Percentiles rank a stretch among this genome's conserved stretches.
These are phyloP conservation scores for Dictyostelium firmibasis DNA, from an alignment of 78 protist genomes.

Conservation along the genomic window DNA sequence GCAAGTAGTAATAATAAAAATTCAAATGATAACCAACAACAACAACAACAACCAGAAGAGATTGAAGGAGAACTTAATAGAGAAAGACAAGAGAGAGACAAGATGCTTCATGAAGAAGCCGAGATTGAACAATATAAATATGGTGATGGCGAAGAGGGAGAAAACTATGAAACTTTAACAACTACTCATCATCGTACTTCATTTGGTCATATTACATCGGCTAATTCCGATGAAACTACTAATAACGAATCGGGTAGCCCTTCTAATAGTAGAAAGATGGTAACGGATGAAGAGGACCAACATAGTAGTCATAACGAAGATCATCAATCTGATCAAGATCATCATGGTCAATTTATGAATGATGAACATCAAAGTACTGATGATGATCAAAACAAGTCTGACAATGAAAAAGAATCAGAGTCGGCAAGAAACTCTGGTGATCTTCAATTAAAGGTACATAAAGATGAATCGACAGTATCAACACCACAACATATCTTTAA, in stretches of 20 bases:
- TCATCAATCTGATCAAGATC: neutral
- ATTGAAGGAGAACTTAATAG: conserved; percentile 49
- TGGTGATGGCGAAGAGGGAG: conserved; percentile 78
- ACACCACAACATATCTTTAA: conserved; percentile 40
- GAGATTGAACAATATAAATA: conserved; percentile 17
- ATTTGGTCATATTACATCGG: neutral
- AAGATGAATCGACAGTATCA: conserved; percentile 6
- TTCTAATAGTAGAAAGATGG: neutral
- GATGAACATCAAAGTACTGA: conserved; percentile 62
- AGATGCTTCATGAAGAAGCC: conserved; percentile 57
- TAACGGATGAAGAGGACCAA: neutral
- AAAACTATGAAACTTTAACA: neutral
- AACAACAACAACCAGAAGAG: neutral
- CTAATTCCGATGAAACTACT: conserved; percentile 2
- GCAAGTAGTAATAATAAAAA: neutral
- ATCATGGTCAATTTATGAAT: neutral
- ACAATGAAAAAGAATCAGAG: neutral
- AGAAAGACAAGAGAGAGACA: conserved; percentile 72
- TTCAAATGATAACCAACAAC: neutral
- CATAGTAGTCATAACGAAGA: neutral
- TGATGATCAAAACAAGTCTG: conserved; percentile 31
- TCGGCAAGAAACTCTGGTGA: conserved; percentile 3
- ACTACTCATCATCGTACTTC: neutral
- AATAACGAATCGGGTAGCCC: neutral
- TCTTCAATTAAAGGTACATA: neutral